Base-by-base conservation (phyloP, 2,329 filamentous ascomycete species). In the Penicillium sp. region DNA sequence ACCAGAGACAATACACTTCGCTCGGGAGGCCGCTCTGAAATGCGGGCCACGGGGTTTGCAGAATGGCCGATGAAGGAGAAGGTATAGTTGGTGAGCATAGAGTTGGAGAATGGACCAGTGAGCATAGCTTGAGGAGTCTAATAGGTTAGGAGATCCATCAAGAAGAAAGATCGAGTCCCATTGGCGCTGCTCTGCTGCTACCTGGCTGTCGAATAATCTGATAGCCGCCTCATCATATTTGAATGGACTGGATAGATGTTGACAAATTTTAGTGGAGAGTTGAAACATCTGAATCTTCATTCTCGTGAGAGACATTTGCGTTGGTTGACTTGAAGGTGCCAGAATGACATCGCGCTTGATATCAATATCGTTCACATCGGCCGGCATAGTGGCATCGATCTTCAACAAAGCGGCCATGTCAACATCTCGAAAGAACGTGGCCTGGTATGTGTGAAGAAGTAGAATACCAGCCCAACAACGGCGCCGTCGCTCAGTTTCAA, bases 401-500 rank as follows among this genome's bases (percentile, higher is more conserved):
- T 65, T 59, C 4, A 67, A 62, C 15, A 69, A 43, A 18, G 49
- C 61, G 8, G 60, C 58, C 46, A 62, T 56, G 33, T 63, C 53
- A 13, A 63, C 34, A 43, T 64, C 62, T 9, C 59, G 55, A 41
- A 62, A 64, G 2, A 58, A 42, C 0, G 66, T 67, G 31, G 56
- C 65, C 36, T 71, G 69, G 23, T 68, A 64, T 0, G 66, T 70
- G 38, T 70, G 69, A 1, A 71, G 54, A 13, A 65, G 60, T 45
- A 69, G 58, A 6, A 71, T 42, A 1, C 63, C 68, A 9, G 63
- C 67, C 69, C 68, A 71, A 36, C 65, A 67, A 4, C 68, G 59
- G 1, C 69, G 63, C 15, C 67, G 53, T 42, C 68, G 51, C 36
- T 71, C 63, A 6, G 45, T 48, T 10, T 65, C 60, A 2, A 70